Evolutionary conservation across 805 yeast genomes (phyloP).

Genomic region (Schizosaccharomyces lindneri): DNA sequence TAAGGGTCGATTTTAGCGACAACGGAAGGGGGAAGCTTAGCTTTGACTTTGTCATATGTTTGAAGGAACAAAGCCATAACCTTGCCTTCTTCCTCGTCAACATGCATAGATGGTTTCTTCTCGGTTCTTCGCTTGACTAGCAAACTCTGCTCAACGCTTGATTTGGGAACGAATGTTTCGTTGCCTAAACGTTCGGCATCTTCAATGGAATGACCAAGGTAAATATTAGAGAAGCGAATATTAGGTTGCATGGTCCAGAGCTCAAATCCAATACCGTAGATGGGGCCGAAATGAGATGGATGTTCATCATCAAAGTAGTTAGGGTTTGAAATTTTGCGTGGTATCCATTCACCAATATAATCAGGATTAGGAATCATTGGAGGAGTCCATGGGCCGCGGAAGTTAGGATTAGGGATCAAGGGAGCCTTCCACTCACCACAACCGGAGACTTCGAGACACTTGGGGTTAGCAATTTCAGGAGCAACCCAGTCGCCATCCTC

Average conservation of each 20-base stretch:
- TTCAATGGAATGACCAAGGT: constrained; percentile 56
- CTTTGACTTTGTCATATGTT: background rate
- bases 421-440: constrained; percentile 71
- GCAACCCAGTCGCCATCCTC: constrained; percentile 73
- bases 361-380: constrained; percentile 49
- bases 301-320: constrained; percentile 30
- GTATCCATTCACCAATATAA: constrained; percentile 58
- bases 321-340: constrained; percentile 44
- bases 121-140: constrained; percentile 9
- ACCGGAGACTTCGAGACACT: constrained; percentile 34
- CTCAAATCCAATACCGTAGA: constrained; percentile 71
- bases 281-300: constrained; percentile 38
- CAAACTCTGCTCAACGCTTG: constrained; percentile 12
- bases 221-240: constrained; percentile 58
- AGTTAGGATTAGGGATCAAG: constrained; percentile 37
- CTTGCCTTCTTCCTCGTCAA: constrained; percentile 6
- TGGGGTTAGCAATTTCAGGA: constrained; percentile 48
- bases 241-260: constrained; percentile 66
- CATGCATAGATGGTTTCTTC: constrained; percentile 9
- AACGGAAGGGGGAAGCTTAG: background rate
- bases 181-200: constrained; percentile 77
- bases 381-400: constrained; percentile 55
- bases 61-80: constrained; percentile 4
- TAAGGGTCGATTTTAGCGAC: background rate
- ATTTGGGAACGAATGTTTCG: constrained; percentile 29